Base-by-base conservation (phyloP, 306 rosid genomes). In the Dryas drummondii region DNA sequence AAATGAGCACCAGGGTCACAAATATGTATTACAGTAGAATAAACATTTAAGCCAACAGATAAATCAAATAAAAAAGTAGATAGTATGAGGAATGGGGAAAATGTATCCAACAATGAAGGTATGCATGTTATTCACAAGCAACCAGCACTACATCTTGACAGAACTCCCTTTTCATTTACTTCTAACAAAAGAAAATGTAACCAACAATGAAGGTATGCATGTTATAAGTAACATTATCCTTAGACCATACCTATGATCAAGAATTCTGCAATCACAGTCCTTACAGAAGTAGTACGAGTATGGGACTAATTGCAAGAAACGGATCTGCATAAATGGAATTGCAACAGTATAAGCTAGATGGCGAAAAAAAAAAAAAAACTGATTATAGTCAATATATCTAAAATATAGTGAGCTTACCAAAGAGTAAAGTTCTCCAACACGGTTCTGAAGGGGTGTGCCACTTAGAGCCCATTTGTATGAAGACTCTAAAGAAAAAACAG, bases 371-470 rank as follows among this genome's bases (percentile, higher is more conserved):
- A 72, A 68, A 19, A 49, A 49, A 56, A 49, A 62, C 66, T 62
- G 32, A 71, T 73, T 16, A 14, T 22, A 62, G 63, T 56, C 37
- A 73, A 70, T 68, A 68, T 41, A 19, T 49, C 19, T 5, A 57
- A 51, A 8, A 22, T 48, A 72, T 45, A 27, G 71, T 53, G 44
- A 74, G 78, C 74, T 79, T 74, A 91, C 98, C 86, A 94, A 75
- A 78, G 98, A 94, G 76, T 90, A 91, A 60, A 94, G 89, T 79
- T 94, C 97, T 73, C 91, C 93, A 58, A 90, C 88, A 77, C 91
- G 94, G 66, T 91, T 94, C 85, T 90, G 93, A 70, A 94, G 78
- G 51, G 98, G 98, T n/a, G 98, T 91, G 72, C 98, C 97, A 79
- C 96, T 91, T 80, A 94, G 81, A 57, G 98, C 97, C 98, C 98